Percentiles rank a stretch among this genome's conserved stretches.
phyloP scores from a whole-genome alignment of 1,284 basidiomycete genomes.

The Laetiporus sulphureus region DNA sequence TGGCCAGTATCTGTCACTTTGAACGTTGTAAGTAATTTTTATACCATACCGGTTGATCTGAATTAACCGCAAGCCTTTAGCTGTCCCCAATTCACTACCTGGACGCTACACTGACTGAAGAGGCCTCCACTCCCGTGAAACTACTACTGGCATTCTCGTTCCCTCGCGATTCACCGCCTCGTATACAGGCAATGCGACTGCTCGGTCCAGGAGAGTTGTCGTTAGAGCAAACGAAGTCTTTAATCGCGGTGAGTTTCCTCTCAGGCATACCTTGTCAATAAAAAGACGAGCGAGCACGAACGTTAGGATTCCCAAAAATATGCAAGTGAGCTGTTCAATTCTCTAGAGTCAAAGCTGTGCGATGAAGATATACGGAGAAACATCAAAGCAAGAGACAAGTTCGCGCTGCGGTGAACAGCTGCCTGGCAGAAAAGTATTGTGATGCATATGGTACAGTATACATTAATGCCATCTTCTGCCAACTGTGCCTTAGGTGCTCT shows the following conservation, averaged over 20 bases:
- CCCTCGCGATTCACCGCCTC: slow-evolving; percentile 27
- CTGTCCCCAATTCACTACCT: slow-evolving; percentile 52
- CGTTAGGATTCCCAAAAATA: slow-evolving; percentile 30
- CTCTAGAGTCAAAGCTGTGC: slow-evolving; percentile 29
- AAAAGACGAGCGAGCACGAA: neutral
- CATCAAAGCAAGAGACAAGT: slow-evolving; percentile 28
- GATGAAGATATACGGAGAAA: slow-evolving; percentile 30
- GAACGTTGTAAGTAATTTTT: slow-evolving; percentile 46
- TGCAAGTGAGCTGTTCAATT: slow-evolving; percentile 27
- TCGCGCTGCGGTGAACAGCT: slow-evolving; percentile 19
- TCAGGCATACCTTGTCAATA: neutral
- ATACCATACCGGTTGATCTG: neutral
- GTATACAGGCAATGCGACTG: slow-evolving; percentile 54
- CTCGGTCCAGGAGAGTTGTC: slow-evolving; percentile 52
- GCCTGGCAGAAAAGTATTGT: too few relatives aligned
- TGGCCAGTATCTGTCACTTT: slow-evolving; percentile 76
- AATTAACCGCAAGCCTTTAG: slow-evolving; percentile 25
- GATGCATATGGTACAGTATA: too few relatives aligned
- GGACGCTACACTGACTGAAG: slow-evolving; percentile 63
- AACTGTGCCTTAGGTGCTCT: too few relatives aligned
- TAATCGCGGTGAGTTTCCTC: slow-evolving; percentile 41
- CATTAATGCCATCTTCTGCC: too few relatives aligned
- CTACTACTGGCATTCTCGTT: slow-evolving; percentile 62
- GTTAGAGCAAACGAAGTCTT: slow-evolving; percentile 36
- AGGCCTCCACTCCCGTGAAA: slow-evolving; percentile 47